Conservation (phyloP, 441 rosid species). For the Bocquillonia castaneifolia region DNA sequence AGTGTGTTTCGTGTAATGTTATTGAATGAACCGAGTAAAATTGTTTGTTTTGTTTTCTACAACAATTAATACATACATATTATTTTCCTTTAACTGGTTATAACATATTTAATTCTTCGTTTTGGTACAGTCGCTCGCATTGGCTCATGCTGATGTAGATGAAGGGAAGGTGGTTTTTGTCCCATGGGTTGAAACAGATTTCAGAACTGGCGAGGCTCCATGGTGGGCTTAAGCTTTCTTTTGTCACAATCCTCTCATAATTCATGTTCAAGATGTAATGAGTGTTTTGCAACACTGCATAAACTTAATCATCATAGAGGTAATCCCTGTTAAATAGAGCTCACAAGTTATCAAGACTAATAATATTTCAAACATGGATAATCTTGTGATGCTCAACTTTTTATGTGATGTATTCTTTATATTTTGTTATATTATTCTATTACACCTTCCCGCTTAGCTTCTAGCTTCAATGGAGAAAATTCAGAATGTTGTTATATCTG, state of each 20-base stretch:
- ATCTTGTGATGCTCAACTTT: not conserved
- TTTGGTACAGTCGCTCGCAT: conserved; percentile 63
- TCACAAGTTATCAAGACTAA: not conserved
- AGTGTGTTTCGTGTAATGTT: too few species aligned
- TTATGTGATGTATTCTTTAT: too few species aligned
- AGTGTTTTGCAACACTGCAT: conserved; percentile 8
- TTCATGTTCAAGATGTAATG: conserved; percentile 4
- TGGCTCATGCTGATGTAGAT: conserved; percentile 75
- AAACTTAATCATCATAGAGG: conserved; percentile 4
- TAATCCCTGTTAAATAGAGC: conserved; percentile 19
- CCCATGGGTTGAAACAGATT: conserved; percentile 91
- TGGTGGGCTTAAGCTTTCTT: conserved; percentile 71
- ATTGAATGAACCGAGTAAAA: not conserved
- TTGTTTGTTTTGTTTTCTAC: too few species aligned
- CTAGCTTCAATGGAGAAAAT: too few species aligned
- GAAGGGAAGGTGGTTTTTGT: conserved; percentile 83
- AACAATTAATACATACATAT: too few species aligned
- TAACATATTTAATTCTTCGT: not conserved
- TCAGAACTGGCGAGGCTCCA: conserved; percentile 89
- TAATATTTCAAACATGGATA: conserved; percentile 3
- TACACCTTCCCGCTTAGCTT: too few species aligned
- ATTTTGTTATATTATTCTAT: too few species aligned
- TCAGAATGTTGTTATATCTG: too few species aligned
- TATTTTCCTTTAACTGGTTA: too few species aligned
- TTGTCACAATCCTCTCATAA: not conserved